Percentiles rank a stretch among this genome's conserved stretches.
Evolutionary conservation across 768 basidiomycete genomes (phyloP).

Genomic region (Podaxis sp.): DNA sequence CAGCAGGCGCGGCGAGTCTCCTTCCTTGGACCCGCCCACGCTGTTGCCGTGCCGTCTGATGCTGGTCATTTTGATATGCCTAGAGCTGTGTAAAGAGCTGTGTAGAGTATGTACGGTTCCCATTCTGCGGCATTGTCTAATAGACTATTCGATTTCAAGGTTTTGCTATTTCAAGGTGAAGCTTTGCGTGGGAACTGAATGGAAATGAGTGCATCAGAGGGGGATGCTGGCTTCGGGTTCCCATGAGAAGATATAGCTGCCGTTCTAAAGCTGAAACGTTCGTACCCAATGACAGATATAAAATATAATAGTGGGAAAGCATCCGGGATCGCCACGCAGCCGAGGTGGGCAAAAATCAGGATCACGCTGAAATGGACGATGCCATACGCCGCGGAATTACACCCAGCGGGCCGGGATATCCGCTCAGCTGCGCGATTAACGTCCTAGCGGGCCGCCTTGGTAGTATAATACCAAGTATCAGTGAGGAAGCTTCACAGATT

Average conservation of each 20-base stretch:
- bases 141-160: background rate
- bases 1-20: constrained; percentile 5
- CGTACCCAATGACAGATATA: too few relatives aligned
- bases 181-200: background rate
- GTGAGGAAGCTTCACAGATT: background rate
- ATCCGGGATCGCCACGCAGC: background rate
- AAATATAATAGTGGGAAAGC: too few relatives aligned
- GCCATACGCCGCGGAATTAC: background rate
- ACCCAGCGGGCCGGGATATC: background rate
- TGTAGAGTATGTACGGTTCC: background rate
- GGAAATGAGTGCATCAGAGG: background rate
- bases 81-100: constrained; percentile 3
- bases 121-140: background rate
- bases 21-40: background rate
- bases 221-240: background rate
- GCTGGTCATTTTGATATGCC: background rate
- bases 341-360: too few relatives aligned
- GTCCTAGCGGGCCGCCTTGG: background rate
- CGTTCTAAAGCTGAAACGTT: too few relatives aligned
- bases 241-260: background rate
- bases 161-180: background rate
- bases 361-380: background rate
- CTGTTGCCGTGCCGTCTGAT: background rate
- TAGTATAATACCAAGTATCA: background rate
- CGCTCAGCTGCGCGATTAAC: background rate